Evolutionary conservation across 805 yeast genomes (phyloP), one percentile per base, ranked within the genome.

Genomic region (Yamadazyma tumulicola): DNA sequence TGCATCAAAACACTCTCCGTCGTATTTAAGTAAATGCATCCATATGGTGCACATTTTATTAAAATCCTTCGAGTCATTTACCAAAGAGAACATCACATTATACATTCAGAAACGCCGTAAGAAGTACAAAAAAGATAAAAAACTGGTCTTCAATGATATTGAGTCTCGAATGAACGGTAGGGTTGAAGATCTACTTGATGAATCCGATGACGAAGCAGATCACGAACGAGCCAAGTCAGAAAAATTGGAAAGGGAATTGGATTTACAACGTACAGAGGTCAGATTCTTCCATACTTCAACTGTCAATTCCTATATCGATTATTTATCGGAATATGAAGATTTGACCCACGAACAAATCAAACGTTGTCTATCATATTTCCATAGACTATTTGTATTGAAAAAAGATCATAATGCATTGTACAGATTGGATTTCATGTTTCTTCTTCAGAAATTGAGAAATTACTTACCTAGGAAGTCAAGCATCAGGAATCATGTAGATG

Each of bases 341-440:
- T 56, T 89, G 22, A 57, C 71, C 1, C 77, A 77, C 35, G 67
- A 61, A 9, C 80, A 79, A 31, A 60, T 91, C 29, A 79, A 78
- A 45, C 69, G 72, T 31, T 79, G 82, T 8, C 52, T 93, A 6
- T 65, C 81, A 1, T 91, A 75, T 50, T 78, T 88, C 49, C 86
- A 85, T 50, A 65, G 85, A 19, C 57, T 86, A 1, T 77, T 87
- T 45, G 79, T 81, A 31, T 48, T 59, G 2, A 69, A 77, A 31
- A 71, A 76, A 26, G 81, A 83, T 38, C 71, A 68, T 32, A 77
- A 79, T 26, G 64, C 79, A 0, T 59, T 74, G 21, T 80, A 70
- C 47, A 64, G 96, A 32, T 52, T 93, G 21, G 96, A 89, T 52
- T 77, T 93, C 51, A 73, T 91, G 72, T 48, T 72, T 18, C 61